These are phyloP conservation scores for Letharia columbiana DNA, from an alignment of 495 filamentous ascomycete species.

Conservation along the genomic window DNA sequence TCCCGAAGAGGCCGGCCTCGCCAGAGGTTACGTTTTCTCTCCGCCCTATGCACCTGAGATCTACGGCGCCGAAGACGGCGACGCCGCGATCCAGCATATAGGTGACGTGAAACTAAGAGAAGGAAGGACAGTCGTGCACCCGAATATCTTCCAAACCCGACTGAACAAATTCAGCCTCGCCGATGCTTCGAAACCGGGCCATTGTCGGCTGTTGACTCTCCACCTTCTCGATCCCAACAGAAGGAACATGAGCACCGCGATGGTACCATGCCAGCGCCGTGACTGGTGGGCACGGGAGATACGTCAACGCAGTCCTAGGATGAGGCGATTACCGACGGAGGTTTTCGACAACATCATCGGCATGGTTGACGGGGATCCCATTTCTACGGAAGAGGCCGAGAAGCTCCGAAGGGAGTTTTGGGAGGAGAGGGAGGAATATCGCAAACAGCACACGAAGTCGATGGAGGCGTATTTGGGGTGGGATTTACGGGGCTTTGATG, in stretches of 20 bases:
- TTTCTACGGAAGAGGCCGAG: conserved; percentile 32
- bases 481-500: not conserved
- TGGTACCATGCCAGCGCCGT: conserved; percentile 46
- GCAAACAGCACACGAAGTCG: conserved; percentile 1
- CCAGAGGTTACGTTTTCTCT: conserved; percentile 26
- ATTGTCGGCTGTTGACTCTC: conserved; percentile 39
- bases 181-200: conserved; percentile 43
- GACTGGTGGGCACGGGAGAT: conserved; percentile 32
- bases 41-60: conserved; percentile 30
- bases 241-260: conserved; percentile 46
- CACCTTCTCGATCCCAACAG: conserved; percentile 49
- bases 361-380: conserved; percentile 30
- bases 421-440: conserved; percentile 26
- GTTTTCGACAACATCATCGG: conserved; percentile 25
- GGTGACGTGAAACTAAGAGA: conserved; percentile 25
- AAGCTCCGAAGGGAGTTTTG: conserved; percentile 25
- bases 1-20: conserved; percentile 25
- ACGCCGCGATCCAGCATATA: conserved; percentile 29
- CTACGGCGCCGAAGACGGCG: conserved; percentile 31
- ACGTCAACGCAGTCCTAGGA: conserved; percentile 5
- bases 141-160: conserved; percentile 41
- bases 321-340: conserved; percentile 30
- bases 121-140: conserved; percentile 30
- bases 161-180: conserved; percentile 37
- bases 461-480: conserved; percentile 9